Conservation (phyloP, 2,329 filamentous ascomycete species). For the Cytospora chrysosperma region DNA sequence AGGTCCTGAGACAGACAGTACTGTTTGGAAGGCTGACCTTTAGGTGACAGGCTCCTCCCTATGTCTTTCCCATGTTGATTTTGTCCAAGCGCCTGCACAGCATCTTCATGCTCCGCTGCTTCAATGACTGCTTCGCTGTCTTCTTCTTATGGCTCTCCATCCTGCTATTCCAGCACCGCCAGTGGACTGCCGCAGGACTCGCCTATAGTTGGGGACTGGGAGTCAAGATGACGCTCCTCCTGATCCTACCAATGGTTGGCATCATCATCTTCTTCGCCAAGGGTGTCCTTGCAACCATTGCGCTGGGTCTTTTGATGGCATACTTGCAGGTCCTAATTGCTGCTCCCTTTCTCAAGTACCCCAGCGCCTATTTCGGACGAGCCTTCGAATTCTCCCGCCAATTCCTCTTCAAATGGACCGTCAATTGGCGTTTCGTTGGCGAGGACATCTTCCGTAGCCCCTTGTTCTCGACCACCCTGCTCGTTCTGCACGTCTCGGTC, state of each 20-base stretch:
- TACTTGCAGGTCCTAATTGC: conserved; percentile 60
- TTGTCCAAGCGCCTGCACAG: conserved; percentile 92
- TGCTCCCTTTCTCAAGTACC: conserved; percentile 68
- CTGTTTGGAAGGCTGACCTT: neutral
- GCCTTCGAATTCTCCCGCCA: conserved; percentile 90
- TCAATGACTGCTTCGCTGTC: conserved; percentile 92
- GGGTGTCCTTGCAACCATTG: conserved; percentile 74
- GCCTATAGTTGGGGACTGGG: conserved; percentile 77
- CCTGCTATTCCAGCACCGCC: conserved; percentile 69
- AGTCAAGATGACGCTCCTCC: conserved; percentile 91
- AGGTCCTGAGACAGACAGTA: neutral
- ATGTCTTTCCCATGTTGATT: conserved; percentile 80
- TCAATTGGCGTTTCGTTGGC: conserved; percentile 96
- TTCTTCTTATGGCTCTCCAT: conserved; percentile 83
- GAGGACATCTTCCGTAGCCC: conserved; percentile 74
- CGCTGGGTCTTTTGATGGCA: conserved; percentile 14
- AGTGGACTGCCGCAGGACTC: conserved; percentile 71
- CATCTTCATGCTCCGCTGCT: conserved; percentile 86
- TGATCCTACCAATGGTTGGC: conserved; percentile 79
- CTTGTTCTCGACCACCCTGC: conserved; percentile 65
- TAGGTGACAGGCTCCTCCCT: conserved; percentile 68
- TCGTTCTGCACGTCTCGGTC: conserved; percentile 64
- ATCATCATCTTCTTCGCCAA: conserved; percentile 72
- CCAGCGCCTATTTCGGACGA: conserved; percentile 70
- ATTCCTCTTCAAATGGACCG: conserved; percentile 97